A percentile compares a stretch with the other conserved stretches of the same genome.
Evolutionary conservation across 495 filamentous ascomycete species (phyloP).

Genomic region (Aspergillus saccharolyticus): DNA sequence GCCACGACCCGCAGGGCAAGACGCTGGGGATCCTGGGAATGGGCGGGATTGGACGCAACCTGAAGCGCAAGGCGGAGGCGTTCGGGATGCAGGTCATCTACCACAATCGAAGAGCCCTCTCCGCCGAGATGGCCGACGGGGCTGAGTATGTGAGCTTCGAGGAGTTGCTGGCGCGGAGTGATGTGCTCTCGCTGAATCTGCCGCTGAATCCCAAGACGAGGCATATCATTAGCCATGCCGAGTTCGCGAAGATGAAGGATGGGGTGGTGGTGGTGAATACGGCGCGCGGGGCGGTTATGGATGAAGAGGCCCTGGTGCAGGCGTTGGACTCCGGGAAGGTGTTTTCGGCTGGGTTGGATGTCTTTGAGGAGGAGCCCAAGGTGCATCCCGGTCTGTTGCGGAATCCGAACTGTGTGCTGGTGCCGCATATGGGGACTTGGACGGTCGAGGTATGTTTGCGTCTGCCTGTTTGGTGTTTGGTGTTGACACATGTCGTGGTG

Average conservation of each 20-base stretch:
- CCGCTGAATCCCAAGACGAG: conserved; percentile 61
- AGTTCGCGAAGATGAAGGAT: conserved; percentile 66
- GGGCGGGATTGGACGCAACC: conserved; percentile 74
- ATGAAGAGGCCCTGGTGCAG: conserved; percentile 63
- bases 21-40: conserved; percentile 75
- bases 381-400: conserved; percentile 56
- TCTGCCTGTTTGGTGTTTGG: no score
- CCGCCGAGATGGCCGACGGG: conserved; percentile 50
- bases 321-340: conserved; percentile 60
- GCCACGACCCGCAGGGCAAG: conserved; percentile 62
- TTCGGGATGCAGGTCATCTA: conserved; percentile 68
- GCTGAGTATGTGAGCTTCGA: conserved; percentile 68
- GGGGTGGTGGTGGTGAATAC: conserved; percentile 71
- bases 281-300: conserved; percentile 63
- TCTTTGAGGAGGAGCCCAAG: conserved; percentile 65
- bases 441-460: conserved; percentile 57
- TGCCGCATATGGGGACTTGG: conserved; percentile 69
- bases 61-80: conserved; percentile 50
- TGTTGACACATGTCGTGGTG: no score
- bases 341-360: conserved; percentile 57
- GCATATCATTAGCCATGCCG: conserved; percentile 57
- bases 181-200: conserved; percentile 73
- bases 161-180: conserved; percentile 57
- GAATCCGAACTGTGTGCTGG: conserved; percentile 56
- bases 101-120: conserved; percentile 55